These are phyloP conservation scores for Hebeloma cylindrosporum DNA, from an alignment of 768 basidiomycete genomes.

Conservation along the genomic window DNA sequence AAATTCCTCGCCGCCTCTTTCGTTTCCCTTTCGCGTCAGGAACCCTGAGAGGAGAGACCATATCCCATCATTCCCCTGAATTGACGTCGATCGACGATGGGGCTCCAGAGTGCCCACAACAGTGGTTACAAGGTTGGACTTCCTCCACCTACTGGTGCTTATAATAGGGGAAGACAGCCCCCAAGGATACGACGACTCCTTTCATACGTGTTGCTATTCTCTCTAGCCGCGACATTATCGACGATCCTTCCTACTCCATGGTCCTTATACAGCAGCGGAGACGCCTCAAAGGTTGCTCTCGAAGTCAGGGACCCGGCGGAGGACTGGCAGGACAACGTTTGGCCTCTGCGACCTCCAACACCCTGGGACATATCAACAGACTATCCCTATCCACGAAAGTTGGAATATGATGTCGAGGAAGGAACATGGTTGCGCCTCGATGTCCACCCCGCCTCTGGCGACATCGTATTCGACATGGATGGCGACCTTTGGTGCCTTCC, in stretches of 20 bases:
- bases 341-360: slow-evolving; percentile 58
- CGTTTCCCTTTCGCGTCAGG: too few relatives aligned
- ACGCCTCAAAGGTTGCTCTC: slow-evolving; percentile 20
- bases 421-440: slow-evolving; percentile 78
- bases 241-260: slow-evolving; percentile 35
- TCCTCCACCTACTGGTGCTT: slow-evolving; percentile 3
- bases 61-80: too few relatives aligned
- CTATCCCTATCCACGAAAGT: slow-evolving; percentile 62
- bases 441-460: slow-evolving; percentile 67
- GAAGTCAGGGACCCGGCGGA: slow-evolving; percentile 30
- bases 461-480: slow-evolving; percentile 73
- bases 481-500: slow-evolving; percentile 76
- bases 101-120: background rate
- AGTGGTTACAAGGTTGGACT: background rate
- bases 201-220: slow-evolving; percentile 28
- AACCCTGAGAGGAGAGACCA: too few relatives aligned
- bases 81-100: slow-evolving; percentile 6
- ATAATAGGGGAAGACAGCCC: background rate
- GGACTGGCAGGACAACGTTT: slow-evolving; percentile 53
- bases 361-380: slow-evolving; percentile 79
- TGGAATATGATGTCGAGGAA: slow-evolving; percentile 68
- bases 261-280: slow-evolving; percentile 25
- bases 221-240: slow-evolving; percentile 33
- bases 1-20: too few relatives aligned
- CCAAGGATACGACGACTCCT: slow-evolving; percentile 10